Conservation (phyloP, 2,329 filamentous ascomycete species). For the Fusarium sp. region DNA sequence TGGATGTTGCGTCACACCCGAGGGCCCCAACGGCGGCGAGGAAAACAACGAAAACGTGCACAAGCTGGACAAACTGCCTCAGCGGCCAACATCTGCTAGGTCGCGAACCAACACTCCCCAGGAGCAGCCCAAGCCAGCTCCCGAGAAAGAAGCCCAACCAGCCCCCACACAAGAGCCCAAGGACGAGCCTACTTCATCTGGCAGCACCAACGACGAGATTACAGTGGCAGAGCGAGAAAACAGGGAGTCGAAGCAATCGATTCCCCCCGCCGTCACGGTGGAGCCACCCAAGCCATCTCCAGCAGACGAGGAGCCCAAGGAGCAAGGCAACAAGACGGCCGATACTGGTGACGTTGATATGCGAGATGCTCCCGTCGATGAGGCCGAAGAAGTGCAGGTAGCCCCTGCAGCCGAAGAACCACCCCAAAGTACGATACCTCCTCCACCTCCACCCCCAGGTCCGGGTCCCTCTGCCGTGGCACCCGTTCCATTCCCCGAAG, state of each 20-base stretch:
- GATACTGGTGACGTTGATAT: conserved; percentile 75
- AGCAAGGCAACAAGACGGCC: conserved; percentile 53
- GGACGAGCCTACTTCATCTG: conserved; percentile 60
- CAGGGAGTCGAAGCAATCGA: conserved; percentile 61
- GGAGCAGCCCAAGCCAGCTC: conserved; percentile 59
- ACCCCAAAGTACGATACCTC: conserved; percentile 50
- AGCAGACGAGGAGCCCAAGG: conserved; percentile 40
- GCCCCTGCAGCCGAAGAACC: conserved; percentile 53
- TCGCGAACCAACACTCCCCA: conserved; percentile 64
- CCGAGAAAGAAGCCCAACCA: conserved; percentile 62
- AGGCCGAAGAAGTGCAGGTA: conserved; percentile 59
- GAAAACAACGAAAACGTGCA: conserved; percentile 67
- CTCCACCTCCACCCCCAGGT: conserved; percentile 62
- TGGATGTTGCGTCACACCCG: conserved; percentile 74
- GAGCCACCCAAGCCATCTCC: conserved; percentile 55
- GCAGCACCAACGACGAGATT: conserved; percentile 60
- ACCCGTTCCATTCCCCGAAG: conserved; percentile 55
- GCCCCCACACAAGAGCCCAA: conserved; percentile 52
- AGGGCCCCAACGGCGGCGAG: conserved; percentile 66
- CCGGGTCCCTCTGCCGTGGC: conserved; percentile 56
- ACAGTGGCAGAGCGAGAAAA: conserved; percentile 55
- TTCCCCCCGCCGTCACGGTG: conserved; percentile 52
- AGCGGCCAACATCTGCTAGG: conserved; percentile 65
- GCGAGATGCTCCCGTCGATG: conserved; percentile 69
- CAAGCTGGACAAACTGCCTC: conserved; percentile 68